Conservation (phyloP, 1,139 yeast genomes). For the Suhomyces panamericanus region DNA sequence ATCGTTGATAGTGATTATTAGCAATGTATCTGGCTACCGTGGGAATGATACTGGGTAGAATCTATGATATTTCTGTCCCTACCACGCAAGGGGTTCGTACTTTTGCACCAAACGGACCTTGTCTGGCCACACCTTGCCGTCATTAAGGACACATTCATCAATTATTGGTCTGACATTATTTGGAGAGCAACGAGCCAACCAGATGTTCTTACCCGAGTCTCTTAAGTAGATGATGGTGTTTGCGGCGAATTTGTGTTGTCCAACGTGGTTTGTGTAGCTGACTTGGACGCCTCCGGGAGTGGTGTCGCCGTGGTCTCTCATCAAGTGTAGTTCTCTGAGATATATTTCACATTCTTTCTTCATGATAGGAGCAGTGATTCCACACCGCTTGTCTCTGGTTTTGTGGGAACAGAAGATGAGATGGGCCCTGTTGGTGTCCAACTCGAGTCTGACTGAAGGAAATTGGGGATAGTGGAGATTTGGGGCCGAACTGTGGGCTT, state of each 20-base stretch:
- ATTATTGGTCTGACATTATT: constrained; percentile 71
- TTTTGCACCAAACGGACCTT: constrained; percentile 63
- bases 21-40: no score
- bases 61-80: neutral
- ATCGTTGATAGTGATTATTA: no score
- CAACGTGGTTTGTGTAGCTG: constrained; percentile 77
- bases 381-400: constrained; percentile 92
- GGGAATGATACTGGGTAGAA: no score
- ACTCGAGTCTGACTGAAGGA: constrained; percentile 20
- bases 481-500: constrained; percentile 16
- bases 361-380: constrained; percentile 91
- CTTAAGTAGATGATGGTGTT: constrained; percentile 75
- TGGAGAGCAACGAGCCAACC: constrained; percentile 88
- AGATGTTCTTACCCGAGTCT: constrained; percentile 67
- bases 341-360: constrained; percentile 75
- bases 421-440: constrained; percentile 49
- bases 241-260: constrained; percentile 94
- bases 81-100: constrained; percentile 58
- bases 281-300: constrained; percentile 75
- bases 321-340: constrained; percentile 65
- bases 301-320: constrained; percentile 71
- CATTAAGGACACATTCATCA: constrained; percentile 63
- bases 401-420: constrained; percentile 83
- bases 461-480: constrained; percentile 14
- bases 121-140: constrained; percentile 73